Conservation (phyloP, 345 rosid genomes). For the Dimocarpus longan region DNA sequence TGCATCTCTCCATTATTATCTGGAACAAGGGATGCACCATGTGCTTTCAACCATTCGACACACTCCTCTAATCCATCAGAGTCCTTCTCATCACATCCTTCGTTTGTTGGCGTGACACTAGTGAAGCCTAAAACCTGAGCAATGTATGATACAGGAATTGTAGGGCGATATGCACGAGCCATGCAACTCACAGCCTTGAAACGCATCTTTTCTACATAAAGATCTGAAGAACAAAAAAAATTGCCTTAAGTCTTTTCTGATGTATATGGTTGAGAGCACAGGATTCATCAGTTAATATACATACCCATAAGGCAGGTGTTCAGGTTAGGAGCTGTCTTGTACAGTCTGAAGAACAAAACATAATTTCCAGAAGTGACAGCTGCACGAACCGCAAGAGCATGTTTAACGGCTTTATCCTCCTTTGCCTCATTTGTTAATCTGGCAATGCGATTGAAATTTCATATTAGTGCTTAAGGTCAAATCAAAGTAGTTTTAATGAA, state of each 20-base stretch:
- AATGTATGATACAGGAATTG: slow-evolving; percentile 72
- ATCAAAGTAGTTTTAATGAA: slow-evolving; percentile 1
- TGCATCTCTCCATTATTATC: slow-evolving; percentile 73
- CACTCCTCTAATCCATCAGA: slow-evolving; percentile 68
- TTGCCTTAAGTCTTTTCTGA: neutral
- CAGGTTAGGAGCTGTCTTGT: slow-evolving; percentile 89
- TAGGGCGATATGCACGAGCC: slow-evolving; percentile 89
- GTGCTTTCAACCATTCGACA: slow-evolving; percentile 85
- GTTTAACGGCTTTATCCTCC: slow-evolving; percentile 77
- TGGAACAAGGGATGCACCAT: slow-evolving; percentile 67
- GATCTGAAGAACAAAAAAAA: slow-evolving; percentile 59
- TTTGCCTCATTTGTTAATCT: slow-evolving; percentile 80
- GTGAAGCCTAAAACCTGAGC: slow-evolving; percentile 76
- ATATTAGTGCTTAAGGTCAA: slow-evolving; percentile 17
- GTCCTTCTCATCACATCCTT: slow-evolving; percentile 59
- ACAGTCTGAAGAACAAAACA: slow-evolving; percentile 79
- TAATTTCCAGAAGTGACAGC: slow-evolving; percentile 96
- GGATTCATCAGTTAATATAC: slow-evolving; percentile 19
- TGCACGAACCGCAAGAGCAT: slow-evolving; percentile 94
- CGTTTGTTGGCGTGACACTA: slow-evolving; percentile 31
- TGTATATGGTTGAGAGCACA: neutral
- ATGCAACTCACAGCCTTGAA: slow-evolving; percentile 88
- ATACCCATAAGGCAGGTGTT: slow-evolving; percentile 88
- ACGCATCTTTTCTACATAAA: slow-evolving; percentile 87
- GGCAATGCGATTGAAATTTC: slow-evolving; percentile 22